Evolutionary conservation across 352 stramenopile species (phyloP).

Genomic region (Phytophthora multivora): DNA sequence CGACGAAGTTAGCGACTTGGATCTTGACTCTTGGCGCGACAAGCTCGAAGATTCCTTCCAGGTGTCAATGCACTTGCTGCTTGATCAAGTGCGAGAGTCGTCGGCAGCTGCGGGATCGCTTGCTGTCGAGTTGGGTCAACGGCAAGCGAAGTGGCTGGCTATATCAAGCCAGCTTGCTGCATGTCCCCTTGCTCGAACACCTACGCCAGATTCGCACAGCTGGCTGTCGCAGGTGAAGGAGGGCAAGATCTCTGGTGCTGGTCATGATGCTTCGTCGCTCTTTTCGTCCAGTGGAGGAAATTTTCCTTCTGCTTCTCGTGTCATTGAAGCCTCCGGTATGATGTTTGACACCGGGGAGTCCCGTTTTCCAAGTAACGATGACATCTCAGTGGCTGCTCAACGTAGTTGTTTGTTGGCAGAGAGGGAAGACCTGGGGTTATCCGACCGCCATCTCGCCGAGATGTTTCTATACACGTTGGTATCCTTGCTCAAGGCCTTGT

Average conservation of each 20-base stretch:
- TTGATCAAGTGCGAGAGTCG: constrained; percentile 36
- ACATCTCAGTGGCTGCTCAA: constrained; percentile 14
- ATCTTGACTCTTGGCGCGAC: constrained; percentile 27
- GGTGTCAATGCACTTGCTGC: constrained; percentile 24
- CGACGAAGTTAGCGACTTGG: constrained; percentile 22
- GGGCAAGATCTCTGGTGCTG: constrained; percentile 78
- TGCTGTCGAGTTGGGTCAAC: constrained; percentile 31
- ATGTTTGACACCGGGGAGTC: constrained; percentile 45
- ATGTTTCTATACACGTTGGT: constrained; percentile 67
- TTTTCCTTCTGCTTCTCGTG: constrained; percentile 39
- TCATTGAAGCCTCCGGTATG: constrained; percentile 47
- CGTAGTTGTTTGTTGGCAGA: constrained; percentile 43
- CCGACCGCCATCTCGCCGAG: constrained; percentile 46
- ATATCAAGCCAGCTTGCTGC: constrained; percentile 71
- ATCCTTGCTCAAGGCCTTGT: constrained; percentile 58
- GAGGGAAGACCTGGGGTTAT: constrained; percentile 51
- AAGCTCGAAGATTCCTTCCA: constrained; percentile 35
- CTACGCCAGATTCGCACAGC: constrained; percentile 69
- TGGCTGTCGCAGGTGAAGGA: constrained; percentile 78
- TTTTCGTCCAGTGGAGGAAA: constrained; percentile 20
- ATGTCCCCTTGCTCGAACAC: constrained; percentile 52
- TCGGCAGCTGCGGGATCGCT: constrained; percentile 32
- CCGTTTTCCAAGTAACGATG: constrained; percentile 24
- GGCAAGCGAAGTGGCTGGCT: constrained; percentile 71
- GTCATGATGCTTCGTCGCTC: constrained; percentile 48